phyloP scores from a whole-genome alignment of 1,284 basidiomycete genomes.

The Nidula niveotomentosa region DNA sequence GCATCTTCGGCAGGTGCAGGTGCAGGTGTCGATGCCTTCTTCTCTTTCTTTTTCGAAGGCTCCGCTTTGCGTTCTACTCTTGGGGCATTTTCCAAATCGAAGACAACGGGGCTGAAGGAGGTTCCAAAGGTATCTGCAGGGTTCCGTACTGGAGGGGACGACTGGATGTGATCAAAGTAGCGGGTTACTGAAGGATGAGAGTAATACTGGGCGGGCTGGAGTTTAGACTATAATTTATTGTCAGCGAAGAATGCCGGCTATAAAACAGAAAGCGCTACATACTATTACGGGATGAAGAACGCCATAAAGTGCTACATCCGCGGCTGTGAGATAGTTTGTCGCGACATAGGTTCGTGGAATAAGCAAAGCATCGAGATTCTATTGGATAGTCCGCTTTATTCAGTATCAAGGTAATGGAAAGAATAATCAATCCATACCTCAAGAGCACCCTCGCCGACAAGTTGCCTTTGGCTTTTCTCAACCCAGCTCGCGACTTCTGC shows the following conservation, averaged over 20 bases:
- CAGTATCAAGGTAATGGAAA: too few relatives aligned
- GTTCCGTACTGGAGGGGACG: conserved; percentile 56
- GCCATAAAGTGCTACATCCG: conserved; percentile 85
- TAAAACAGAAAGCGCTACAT: conserved; percentile 26
- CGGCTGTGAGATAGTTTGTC: conserved; percentile 79
- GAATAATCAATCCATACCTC: too few relatives aligned
- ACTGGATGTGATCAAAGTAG: conserved; percentile 93
- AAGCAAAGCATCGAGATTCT: conserved; percentile 78
- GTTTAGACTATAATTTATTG: conserved; percentile 57
- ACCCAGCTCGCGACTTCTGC: conserved; percentile 69
- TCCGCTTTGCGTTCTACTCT: conserved; percentile 72
- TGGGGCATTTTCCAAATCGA: conserved; percentile 80
- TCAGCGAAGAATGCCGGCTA: neutral
- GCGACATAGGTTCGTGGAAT: conserved; percentile 81
- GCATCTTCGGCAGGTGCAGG: conserved; percentile 26
- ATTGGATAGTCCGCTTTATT: conserved; percentile 1
- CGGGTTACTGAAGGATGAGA: conserved; percentile 81
- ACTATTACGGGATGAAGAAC: conserved; percentile 80
- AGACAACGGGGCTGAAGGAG: conserved; percentile 58
- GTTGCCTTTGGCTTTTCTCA: conserved; percentile 54
- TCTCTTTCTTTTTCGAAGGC: conserved; percentile 80
- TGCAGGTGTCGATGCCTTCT: conserved; percentile 26
- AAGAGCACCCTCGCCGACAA: conserved; percentile 37
- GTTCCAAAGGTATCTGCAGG: conserved; percentile 53
- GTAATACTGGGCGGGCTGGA: conserved; percentile 69